These are phyloP conservation scores for Penicillium sp. DNA, from an alignment of 2,329 filamentous ascomycete species.

Conservation along the genomic window DNA sequence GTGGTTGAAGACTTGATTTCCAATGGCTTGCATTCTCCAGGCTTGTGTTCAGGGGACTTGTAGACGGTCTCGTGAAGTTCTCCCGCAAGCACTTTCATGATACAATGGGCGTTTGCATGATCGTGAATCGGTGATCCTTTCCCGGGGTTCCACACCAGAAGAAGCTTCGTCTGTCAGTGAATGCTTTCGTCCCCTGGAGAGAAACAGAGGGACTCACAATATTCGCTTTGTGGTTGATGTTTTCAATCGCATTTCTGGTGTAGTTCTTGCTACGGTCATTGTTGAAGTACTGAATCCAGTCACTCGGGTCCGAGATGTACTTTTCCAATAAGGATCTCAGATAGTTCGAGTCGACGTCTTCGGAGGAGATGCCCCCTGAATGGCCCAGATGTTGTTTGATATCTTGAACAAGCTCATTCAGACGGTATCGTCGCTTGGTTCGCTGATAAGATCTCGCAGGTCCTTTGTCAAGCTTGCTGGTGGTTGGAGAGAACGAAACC, in stretches of 20 bases:
- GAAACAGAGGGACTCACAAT: slow-evolving; percentile 16
- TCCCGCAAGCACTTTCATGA: slow-evolving; percentile 33
- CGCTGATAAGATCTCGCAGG: slow-evolving; percentile 12
- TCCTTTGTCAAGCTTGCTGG: slow-evolving; percentile 6
- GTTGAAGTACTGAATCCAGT: slow-evolving; percentile 25
- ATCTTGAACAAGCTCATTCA: slow-evolving; percentile 23
- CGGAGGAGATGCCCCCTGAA: slow-evolving; percentile 21
- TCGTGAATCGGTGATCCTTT: slow-evolving; percentile 33
- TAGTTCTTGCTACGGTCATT: slow-evolving; percentile 31
- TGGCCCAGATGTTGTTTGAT: slow-evolving; percentile 25
- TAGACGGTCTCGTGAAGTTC: slow-evolving; percentile 27
- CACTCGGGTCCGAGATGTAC: slow-evolving; percentile 23
- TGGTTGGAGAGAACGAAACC: slow-evolving; percentile 5
- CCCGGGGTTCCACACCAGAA: slow-evolving; percentile 32
- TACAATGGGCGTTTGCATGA: slow-evolving; percentile 33
- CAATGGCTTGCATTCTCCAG: slow-evolving; percentile 14
- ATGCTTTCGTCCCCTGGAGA: not conserved
- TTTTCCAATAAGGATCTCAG: slow-evolving; percentile 24
- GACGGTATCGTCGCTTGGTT: slow-evolving; percentile 17
- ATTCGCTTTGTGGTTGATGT: slow-evolving; percentile 30
- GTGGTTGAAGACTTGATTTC: slow-evolving; percentile 21
- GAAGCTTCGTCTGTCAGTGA: slow-evolving; percentile 15
- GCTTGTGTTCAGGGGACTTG: slow-evolving; percentile 11
- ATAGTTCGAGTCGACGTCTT: slow-evolving; percentile 21
- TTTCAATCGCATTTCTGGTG: slow-evolving; percentile 29